Conservation (phyloP, 1,284 basidiomycete species). For the Cryptococcus hybrid region DNA sequence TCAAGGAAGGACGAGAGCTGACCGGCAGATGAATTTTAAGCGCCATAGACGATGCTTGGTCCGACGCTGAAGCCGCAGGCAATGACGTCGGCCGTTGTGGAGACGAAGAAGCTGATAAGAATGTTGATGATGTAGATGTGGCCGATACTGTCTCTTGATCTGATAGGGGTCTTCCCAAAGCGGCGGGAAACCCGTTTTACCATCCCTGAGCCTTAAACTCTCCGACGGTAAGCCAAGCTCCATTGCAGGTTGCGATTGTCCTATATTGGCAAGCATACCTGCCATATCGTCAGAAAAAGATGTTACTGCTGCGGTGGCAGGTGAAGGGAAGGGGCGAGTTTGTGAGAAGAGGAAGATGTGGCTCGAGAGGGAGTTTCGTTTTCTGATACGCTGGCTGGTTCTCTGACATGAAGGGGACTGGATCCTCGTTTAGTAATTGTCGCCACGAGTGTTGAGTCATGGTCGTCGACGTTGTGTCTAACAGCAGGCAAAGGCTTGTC, state of each 20-base stretch:
- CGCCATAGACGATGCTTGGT: too few species aligned
- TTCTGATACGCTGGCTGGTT: constrained; percentile 23
- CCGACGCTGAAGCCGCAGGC: background rate
- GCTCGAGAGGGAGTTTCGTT: constrained; percentile 7
- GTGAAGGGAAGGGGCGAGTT: constrained; percentile 11
- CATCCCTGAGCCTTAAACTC: constrained; percentile 15
- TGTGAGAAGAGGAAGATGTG: background rate
- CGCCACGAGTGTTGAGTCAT: too few species aligned
- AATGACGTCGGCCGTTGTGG: constrained; percentile 12
- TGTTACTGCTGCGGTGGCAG: constrained; percentile 10
- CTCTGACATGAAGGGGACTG: constrained; percentile 18
- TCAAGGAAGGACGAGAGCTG: too few species aligned
- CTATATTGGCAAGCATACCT: constrained; percentile 37
- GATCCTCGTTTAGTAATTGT: too few species aligned
- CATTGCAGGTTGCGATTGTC: constrained; percentile 28
- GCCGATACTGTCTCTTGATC: background rate
- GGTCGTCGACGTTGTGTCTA: background rate
- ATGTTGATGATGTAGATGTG: background rate
- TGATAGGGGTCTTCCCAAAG: constrained; percentile 6
- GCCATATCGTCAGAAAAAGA: constrained; percentile 44
- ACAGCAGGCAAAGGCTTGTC: constrained; percentile 15
- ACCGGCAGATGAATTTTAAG: too few species aligned
- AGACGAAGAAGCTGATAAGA: constrained; percentile 4
- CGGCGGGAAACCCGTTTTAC: constrained; percentile 6
- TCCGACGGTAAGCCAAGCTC: constrained; percentile 38